phyloP scores from a whole-genome alignment of 768 basidiomycete species.

The Rhodotorula paludigena region DNA sequence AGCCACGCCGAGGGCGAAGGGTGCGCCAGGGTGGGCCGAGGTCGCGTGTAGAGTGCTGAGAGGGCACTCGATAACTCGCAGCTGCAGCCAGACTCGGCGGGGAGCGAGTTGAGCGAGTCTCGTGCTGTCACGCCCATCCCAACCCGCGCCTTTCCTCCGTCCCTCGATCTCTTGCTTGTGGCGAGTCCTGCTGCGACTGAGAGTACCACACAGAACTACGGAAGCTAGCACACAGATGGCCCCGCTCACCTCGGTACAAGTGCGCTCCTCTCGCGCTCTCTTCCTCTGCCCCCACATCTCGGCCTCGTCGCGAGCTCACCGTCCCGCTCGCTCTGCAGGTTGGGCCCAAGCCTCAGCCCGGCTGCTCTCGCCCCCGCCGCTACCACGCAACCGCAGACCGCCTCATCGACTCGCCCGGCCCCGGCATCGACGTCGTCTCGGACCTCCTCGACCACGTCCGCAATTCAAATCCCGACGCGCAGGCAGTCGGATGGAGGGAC shows the following conservation, averaged over 20 bases:
- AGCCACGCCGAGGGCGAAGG: not conserved
- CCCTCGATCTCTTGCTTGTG: too few relatives aligned
- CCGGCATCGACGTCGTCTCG: constrained; percentile 15
- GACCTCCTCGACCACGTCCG: constrained; percentile 17
- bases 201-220: too few relatives aligned
- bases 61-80: too few relatives aligned
- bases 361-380: constrained; percentile 9
- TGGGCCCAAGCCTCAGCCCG: not conserved
- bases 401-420: constrained; percentile 1
- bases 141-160: not conserved
- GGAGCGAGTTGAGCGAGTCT: too few relatives aligned
- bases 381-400: not conserved
- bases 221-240: too few relatives aligned
- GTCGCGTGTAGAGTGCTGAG: too few relatives aligned
- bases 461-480: constrained; percentile 48
- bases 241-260: too few relatives aligned
- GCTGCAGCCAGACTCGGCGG: too few relatives aligned
- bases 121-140: too few relatives aligned
- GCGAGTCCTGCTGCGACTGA: too few relatives aligned
- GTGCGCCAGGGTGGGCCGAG: too few relatives aligned
- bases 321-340: not conserved
- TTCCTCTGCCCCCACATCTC: not conserved
- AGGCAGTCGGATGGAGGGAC: constrained; percentile 76
- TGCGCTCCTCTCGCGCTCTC: not conserved
- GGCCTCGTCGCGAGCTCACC: not conserved